Percentiles rank a stretch among this genome's conserved stretches.
phyloP scores from a whole-genome alignment of 441 rosid species.

The Rhodomyrtus psidioides region DNA sequence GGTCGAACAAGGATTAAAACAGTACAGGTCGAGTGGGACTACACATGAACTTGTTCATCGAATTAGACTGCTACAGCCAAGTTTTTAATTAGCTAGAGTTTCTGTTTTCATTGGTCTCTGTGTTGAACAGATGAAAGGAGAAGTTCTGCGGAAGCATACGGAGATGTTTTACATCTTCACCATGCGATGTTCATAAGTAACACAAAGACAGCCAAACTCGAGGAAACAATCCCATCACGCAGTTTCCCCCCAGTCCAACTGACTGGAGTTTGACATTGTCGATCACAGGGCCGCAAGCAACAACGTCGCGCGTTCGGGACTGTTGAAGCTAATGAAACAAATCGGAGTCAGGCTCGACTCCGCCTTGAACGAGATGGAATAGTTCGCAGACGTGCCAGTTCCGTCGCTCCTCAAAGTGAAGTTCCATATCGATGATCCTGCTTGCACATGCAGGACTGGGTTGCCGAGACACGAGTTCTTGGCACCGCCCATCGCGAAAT shows the following conservation, averaged over 20 bases:
- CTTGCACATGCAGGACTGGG: constrained; percentile 30
- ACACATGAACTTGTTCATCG: too few relatives aligned
- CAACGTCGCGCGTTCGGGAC: constrained; percentile 23
- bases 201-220: neutral
- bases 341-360: constrained; percentile 22
- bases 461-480: constrained; percentile 28
- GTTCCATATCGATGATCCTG: constrained; percentile 26
- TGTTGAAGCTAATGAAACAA: constrained; percentile 28
- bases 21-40: too few relatives aligned
- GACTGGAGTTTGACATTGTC: constrained; percentile 16
- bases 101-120: neutral
- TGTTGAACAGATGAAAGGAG: neutral
- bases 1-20: neutral
- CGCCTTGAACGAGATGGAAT: constrained; percentile 29
- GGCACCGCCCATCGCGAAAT: constrained; percentile 46
- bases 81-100: neutral
- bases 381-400: constrained; percentile 24
- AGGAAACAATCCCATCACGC: neutral
- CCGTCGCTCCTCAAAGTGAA: constrained; percentile 29
- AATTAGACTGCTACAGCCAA: neutral
- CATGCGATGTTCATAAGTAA: neutral
- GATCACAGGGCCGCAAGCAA: constrained; percentile 40
- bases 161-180: neutral
- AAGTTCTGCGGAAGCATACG: neutral
- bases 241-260: neutral